Evolutionary conservation across 306 rosid species (phyloP), one percentile per base, ranked within the genome.

Genomic region (Oemleria cerasiformis): DNA sequence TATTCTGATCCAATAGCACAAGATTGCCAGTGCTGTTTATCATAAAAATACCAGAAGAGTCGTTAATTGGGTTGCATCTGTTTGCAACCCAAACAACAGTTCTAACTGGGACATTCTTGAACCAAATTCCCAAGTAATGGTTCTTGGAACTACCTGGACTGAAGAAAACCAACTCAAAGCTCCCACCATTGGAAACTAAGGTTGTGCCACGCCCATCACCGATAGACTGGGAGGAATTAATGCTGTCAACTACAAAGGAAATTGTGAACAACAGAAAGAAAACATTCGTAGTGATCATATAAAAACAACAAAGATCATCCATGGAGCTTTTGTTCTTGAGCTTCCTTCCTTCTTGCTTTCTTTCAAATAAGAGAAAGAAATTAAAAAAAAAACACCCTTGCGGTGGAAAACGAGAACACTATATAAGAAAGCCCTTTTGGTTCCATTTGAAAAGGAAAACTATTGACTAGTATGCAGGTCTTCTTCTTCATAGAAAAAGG

Each of bases 31-130:
- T 43, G 17, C 30, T 25, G 72, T 48, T 78, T 41, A 87, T 71
- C 8, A 4, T 65, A 44, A 84, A 64, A 70, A 49, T 20, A 17
- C 90, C 84, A 15, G 84, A 85, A 3, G 76, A 73, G n/a, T 71
- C 84, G 8, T 70, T 70, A 34, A 81, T 56, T 1, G 87, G 88
- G 14, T 67, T 85, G 40, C 45, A 68, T 40, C 87, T 16, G 42
- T 89, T 87, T 20, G 90, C 88, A 44, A 89, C 92, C 96, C 90
- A 89, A 65, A 87, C 90, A 41, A 78, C 45, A 3, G 87, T 78
- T 42, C 10, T 64, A 11, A 67, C 55, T 7, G 78, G 53, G 60
- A 83, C 74, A 5, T 19, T 77, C 17, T 65, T 64, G 76, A 70
- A 85, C 88, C 92, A 83, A 5, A 89, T 85, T 59, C 92, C 92